Conservation (phyloP, 805 yeast species). For the Monosporozyma yasuniensis region DNA sequence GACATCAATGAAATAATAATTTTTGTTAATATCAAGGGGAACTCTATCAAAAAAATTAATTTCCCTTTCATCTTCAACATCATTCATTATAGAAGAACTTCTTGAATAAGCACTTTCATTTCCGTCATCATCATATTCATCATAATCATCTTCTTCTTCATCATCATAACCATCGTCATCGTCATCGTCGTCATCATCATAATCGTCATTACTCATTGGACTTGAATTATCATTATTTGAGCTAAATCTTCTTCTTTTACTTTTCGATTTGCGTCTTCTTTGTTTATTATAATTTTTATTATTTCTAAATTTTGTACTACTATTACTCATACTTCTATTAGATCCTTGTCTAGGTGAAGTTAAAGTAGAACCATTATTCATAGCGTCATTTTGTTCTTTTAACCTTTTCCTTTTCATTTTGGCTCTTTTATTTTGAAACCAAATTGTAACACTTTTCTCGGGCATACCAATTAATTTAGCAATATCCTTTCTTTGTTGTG, state of each 20-base stretch:
- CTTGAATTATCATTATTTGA: background rate
- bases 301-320: constrained; percentile 1
- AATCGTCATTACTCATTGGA: background rate
- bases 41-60: constrained; percentile 30
- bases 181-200: background rate
- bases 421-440: constrained; percentile 88
- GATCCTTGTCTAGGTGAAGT: background rate
- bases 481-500: constrained; percentile 59
- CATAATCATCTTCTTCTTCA: constrained; percentile 7
- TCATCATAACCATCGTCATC: background rate
- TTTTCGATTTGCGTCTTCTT: constrained; percentile 1
- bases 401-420: constrained; percentile 46
- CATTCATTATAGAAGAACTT: background rate
- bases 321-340: background rate
- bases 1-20: constrained; percentile 61
- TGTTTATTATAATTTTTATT: background rate
- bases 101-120: background rate
- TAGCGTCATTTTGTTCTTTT: background rate
- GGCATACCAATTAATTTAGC: constrained; percentile 71
- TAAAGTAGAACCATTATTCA: background rate
- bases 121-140: constrained; percentile 5
- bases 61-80: constrained; percentile 1
- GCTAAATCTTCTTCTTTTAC: constrained; percentile 1
- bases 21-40: constrained; percentile 52
- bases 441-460: constrained; percentile 80